Base-by-base conservation (phyloP, 352 stramenopile genomes). In the Pythium folliculosum region DNA sequence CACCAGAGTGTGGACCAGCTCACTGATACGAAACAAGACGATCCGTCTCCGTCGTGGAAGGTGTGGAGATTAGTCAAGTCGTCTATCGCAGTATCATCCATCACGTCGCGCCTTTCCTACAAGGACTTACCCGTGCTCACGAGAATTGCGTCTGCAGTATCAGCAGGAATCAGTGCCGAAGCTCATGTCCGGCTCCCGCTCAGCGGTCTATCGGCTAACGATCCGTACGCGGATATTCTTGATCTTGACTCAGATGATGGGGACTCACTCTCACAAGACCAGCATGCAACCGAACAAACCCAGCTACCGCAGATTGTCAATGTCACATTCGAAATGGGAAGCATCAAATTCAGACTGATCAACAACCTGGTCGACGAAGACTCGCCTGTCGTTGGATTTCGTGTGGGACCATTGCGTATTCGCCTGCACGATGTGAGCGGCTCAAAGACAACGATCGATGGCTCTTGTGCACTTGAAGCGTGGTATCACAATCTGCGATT, bases 401-500 rank as follows among this genome's bases (percentile, higher is more conserved):
- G 83, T 9, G 70, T 81, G n/a, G 78, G 76, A 10, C 60, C 65
- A 21, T 68, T 91, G 14, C 67, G 77, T 27, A 17, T 86, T 27
- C 37, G 67, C 43, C 38, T 81, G 14, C 59, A 75, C 7, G 57
- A 71, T 32, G 45, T 80, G 64, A 16, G 70, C 76, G 47, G 76
- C 63, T 43, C 22, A 10, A 25, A 6, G 22, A 68, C 69, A 14
- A 76, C 70, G 45, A 60, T 89, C 47, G 73, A 81, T 14, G 71
- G 72, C 21, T 76, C 63, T 13, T 91, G 80, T 35, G 80, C 62
- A 17, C 35, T 84, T 30, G 85, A 96, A 56, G 86, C 84, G 7
- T 91, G 82, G 75, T 96, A 96, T 69, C 84, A 95, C 62, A 96
- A 95, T 49, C 45, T 93, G 32, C 87, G 89, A 48, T 69, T 96